Base-by-base conservation (phyloP, 192 early-diverging fungal species). In the Podila epicladia region DNA sequence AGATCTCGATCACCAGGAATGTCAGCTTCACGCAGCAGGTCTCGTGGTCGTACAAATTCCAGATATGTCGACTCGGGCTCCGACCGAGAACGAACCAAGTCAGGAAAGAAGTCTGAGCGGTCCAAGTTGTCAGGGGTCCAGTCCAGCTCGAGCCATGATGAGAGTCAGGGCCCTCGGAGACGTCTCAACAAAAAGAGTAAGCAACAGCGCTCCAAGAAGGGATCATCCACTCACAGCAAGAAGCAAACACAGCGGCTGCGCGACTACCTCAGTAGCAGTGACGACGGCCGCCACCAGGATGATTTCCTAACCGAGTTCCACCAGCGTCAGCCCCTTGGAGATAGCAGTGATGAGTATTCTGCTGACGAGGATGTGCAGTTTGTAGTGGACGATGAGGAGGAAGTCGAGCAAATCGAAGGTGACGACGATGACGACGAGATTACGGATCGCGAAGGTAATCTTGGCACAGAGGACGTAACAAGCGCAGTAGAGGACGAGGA, bases 301-400 rank as follows among this genome's bases (percentile, higher is more conserved):
- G 82, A 86, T 26, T 89, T 89, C 63, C 69, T 89, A 49, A 75
- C 78, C 37, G 78, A 85, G 58, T 82, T 89, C 22, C 80, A 82
- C 29, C 68, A 76, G 58, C 82, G 83, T 49, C 84, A 87, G 28
- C 62, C 67, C 5, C 74, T 70, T n/a, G 64, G 75, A 19, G 82
- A 73, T 0, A 71, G 68, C 51, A 75, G 68, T 33, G 74, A 76
- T 24, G 73, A 69, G 2, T 71, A 64, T 29, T 68, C 67, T 35
- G 71, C 45, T 13, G 74, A 67, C 20, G 74, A 76, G 13, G 82
- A 73, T n/a, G 58, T 60, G 7, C 32, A 67, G 41, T 75, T 72
- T 66, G 61, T 76, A 22, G 82, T 73, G 15, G 82, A 72, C 62
- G 82, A 76, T 61, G 82, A 75, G 48, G 71, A 69, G 26, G 74